phyloP scores from a whole-genome alignment of 176 grass and related monocot genomes.

The Avena insularis region DNA sequence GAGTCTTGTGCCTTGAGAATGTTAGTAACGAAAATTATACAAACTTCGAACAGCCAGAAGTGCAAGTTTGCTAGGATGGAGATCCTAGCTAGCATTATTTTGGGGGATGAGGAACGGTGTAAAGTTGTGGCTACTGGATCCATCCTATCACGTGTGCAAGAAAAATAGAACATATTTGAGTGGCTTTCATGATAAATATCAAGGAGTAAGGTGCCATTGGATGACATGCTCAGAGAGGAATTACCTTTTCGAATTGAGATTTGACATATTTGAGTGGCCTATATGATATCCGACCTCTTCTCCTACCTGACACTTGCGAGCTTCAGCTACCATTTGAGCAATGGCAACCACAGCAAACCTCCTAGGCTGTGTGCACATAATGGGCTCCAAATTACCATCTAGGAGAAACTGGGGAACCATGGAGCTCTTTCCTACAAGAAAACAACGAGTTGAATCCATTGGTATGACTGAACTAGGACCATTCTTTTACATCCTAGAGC shows the following conservation, averaged over 20 bases:
- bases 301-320: constrained; percentile 75
- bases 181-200: constrained; percentile 6
- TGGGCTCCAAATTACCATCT: constrained; percentile 81
- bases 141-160: background rate
- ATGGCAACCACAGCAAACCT: constrained; percentile 91
- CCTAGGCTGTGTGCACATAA: constrained; percentile 94
- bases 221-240: background rate
- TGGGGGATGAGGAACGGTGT: background rate
- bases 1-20: background rate
- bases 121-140: too few relatives aligned
- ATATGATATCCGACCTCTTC: constrained; percentile 94
- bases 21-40: background rate
- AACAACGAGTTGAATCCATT: background rate
- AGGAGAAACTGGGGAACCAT: constrained; percentile 85
- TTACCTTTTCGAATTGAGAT: constrained; percentile 74
- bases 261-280: constrained; percentile 81
- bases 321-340: constrained; percentile 77
- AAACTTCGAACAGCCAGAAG: too few relatives aligned
- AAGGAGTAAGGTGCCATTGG: background rate
- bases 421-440: constrained; percentile 77
- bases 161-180: background rate
- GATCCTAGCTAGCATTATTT: background rate
- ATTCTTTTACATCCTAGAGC: background rate
- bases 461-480: background rate
- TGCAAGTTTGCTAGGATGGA: background rate